Base-by-base conservation (phyloP, 805 yeast species). In the Jamesozyma hellenica region DNA sequence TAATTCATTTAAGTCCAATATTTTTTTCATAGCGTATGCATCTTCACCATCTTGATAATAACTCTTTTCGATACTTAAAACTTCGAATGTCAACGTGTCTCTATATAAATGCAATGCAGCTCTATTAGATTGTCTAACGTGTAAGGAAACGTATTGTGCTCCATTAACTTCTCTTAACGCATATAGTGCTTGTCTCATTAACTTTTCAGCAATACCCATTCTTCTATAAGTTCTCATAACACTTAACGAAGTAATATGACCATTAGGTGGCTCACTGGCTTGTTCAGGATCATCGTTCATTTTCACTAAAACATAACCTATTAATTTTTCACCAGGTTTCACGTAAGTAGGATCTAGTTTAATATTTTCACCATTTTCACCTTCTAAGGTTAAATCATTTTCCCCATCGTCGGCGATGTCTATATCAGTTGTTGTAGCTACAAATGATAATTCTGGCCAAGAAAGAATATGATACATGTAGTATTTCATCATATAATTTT, bases 371-470 rank as follows among this genome's bases (percentile, higher is more conserved):
- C 51, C 51, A 8, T 39, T 43, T 10, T 40, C 31, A 36, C 48
- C 46, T 34, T 59, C 52, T 19, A 53, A 16, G 32, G 54, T 44
- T 14, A 49, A 39, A 27, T 31, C 26, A 34, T 45, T 32, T 10
- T 70, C 75, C 11, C 42, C 35, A 21, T 41, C 47, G 12, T 34
- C 28, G 51, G 4, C 53, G 26, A 38, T 32, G 26, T 35, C 41
- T 6, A 36, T 15, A 46, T 75, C 82, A 21, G 79, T 75, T 2
- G 92, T 80, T 1, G 90, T 81, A 14, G 98, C 98, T 28, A 92
- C 97, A 66, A 79, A 92, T 31, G 95, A 84, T 12, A 94, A 94
- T 59, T 90, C 95, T 2, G 98, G 98, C 98, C 98, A 92, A 28
- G 96, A 80, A 38, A 90, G 66, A 8, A 86, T 73, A 63, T 92